A percentile compares a stretch with the other conserved stretches of the same genome.
phyloP scores from a whole-genome alignment of 176 grass and related monocot species.

The Bonia amplexicaulis region DNA sequence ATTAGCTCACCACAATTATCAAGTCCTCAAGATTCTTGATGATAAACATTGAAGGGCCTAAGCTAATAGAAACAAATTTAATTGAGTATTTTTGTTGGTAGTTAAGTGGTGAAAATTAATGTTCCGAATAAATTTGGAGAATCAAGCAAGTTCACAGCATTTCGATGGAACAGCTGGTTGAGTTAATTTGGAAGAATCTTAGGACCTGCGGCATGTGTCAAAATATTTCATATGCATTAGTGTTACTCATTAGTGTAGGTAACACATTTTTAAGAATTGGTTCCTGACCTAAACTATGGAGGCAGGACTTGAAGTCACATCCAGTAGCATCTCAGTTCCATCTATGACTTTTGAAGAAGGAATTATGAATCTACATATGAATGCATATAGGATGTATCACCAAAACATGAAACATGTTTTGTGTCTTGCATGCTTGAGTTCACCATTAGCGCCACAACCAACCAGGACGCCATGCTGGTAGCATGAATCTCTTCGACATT shows the following conservation, averaged over 20 bases:
- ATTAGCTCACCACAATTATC: no score
- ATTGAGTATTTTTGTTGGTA: no score
- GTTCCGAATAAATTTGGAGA: slow-evolving; percentile 11
- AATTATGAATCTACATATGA: slow-evolving; percentile 13
- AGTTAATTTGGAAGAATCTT: slow-evolving; percentile 56
- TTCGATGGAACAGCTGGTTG: slow-evolving; percentile 45
- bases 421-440: no score
- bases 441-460: no score
- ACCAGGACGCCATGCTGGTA: no score
- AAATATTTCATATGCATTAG: neutral
- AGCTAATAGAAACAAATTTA: no score
- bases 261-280: neutral
- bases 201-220: slow-evolving; percentile 50
- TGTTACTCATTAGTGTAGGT: neutral
- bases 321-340: slow-evolving; percentile 77
- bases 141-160: slow-evolving; percentile 51
- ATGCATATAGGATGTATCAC: neutral
- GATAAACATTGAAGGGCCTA: no score
- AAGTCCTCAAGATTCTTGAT: no score
- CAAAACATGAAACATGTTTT: no score
- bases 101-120: no score
- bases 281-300: slow-evolving; percentile 74
- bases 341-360: slow-evolving; percentile 51
- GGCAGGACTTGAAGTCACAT: slow-evolving; percentile 67
- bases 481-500: no score